Percentiles rank a stretch among this genome's conserved stretches.
These are phyloP conservation scores for Microdochium bolleyi DNA, from an alignment of 2,329 filamentous ascomycete genomes.

Conservation along the genomic window DNA sequence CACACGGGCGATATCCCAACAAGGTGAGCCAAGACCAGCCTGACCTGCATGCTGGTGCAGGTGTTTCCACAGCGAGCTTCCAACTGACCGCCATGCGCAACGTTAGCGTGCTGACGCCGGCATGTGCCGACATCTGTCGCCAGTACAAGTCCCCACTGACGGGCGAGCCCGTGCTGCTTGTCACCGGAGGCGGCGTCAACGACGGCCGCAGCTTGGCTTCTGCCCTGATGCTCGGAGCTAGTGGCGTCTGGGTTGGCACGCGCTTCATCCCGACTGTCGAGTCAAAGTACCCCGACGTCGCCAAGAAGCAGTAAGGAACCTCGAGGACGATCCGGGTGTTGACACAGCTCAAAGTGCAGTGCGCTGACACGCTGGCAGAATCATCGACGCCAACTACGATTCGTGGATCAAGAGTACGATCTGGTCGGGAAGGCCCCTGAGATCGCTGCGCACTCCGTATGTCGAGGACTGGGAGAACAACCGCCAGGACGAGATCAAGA, in stretches of 20 bases:
- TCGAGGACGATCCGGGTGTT: too few species aligned
- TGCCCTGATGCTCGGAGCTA: slow-evolving; percentile 84
- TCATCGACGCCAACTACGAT: background rate
- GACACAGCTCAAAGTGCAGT: background rate
- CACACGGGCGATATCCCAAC: slow-evolving; percentile 95
- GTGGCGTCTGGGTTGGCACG: slow-evolving; percentile 93
- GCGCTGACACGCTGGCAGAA: background rate
- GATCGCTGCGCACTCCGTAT: background rate
- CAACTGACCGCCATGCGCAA: slow-evolving; percentile 13
- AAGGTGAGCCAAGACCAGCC: slow-evolving; percentile 18
- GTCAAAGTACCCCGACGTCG: background rate
- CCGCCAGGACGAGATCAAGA: slow-evolving; percentile 1
- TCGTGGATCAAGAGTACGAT: slow-evolving; percentile 1
- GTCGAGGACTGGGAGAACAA: slow-evolving; percentile 1
- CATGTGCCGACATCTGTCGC: slow-evolving; percentile 75
- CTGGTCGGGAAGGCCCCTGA: background rate
- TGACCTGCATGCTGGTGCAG: too few species aligned
- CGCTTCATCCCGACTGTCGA: slow-evolving; percentile 58
- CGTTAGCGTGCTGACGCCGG: slow-evolving; percentile 74
- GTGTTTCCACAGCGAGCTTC: too few species aligned
- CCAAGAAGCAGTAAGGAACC: background rate
- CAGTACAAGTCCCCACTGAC: slow-evolving; percentile 81
- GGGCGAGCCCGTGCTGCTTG: slow-evolving; percentile 78
- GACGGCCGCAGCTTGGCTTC: slow-evolving; percentile 87
- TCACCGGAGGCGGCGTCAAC: slow-evolving; percentile 90